Conservation (phyloP, 768 basidiomycete species). For the Leucogyrophana mollusca region DNA sequence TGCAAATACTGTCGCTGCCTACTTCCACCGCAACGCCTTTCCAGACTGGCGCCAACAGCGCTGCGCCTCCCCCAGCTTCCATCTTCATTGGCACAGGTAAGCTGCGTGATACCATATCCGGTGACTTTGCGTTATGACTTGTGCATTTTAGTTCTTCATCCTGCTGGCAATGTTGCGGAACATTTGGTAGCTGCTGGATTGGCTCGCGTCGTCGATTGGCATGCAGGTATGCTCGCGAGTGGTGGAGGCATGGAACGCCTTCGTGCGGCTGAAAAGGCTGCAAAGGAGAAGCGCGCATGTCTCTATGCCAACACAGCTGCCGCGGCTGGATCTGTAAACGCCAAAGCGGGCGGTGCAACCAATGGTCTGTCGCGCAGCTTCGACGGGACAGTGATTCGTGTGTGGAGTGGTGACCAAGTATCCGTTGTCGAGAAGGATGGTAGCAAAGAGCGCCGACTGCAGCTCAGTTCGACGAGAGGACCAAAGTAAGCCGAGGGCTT, state of each 20-base stretch:
- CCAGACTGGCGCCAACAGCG: slow-evolving; percentile 50
- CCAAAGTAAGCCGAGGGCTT: slow-evolving; percentile 58
- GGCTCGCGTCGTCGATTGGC: slow-evolving; percentile 95
- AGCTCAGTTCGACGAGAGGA: slow-evolving; percentile 85
- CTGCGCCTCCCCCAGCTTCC: slow-evolving; percentile 65
- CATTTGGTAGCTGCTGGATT: slow-evolving; percentile 81
- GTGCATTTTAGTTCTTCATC: slow-evolving; percentile 67
- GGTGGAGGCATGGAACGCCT: slow-evolving; percentile 86
- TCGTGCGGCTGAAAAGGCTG: slow-evolving; percentile 76
- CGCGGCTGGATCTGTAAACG: slow-evolving; percentile 29
- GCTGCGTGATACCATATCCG: slow-evolving; percentile 19
- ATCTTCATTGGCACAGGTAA: slow-evolving; percentile 87
- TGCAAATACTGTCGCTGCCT: slow-evolving; percentile 79
- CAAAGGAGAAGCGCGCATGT: slow-evolving; percentile 70
- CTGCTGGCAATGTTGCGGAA: slow-evolving; percentile 93
- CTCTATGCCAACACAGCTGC: slow-evolving; percentile 63
- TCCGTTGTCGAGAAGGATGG: slow-evolving; percentile 73
- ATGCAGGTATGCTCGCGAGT: slow-evolving; percentile 89
- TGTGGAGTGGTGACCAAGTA: slow-evolving; percentile 93
- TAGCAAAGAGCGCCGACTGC: slow-evolving; percentile 76
- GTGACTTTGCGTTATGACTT: not conserved
- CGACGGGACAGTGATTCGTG: slow-evolving; percentile 78
- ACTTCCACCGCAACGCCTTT: slow-evolving; percentile 79
- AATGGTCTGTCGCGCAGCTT: slow-evolving; percentile 55
- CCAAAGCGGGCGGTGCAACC: slow-evolving; percentile 46